A percentile compares a stretch with the other conserved stretches of the same genome.
Evolutionary conservation across 768 basidiomycete species (phyloP).

Genomic region (Boletus bicolor): DNA sequence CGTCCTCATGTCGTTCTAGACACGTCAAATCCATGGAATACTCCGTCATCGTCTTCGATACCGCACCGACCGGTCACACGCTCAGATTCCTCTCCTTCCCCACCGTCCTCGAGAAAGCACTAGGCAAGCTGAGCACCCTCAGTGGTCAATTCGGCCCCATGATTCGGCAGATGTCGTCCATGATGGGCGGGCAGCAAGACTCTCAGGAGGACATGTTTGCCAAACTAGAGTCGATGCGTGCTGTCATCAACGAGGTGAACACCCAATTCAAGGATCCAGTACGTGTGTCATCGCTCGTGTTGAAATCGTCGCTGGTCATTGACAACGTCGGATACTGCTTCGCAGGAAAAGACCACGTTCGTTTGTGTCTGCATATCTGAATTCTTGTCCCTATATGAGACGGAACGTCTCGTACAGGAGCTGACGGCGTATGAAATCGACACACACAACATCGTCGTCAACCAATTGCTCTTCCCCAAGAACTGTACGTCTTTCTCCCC

Average conservation of each 20-base stretch:
- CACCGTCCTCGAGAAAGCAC: conserved; percentile 92
- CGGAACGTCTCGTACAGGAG: conserved; percentile 96
- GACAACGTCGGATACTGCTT: neutral
- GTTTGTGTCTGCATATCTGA: conserved; percentile 99
- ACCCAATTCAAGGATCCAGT: conserved; percentile 99
- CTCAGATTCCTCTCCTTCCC: conserved; percentile 99
- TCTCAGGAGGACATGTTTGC: conserved; percentile 99
- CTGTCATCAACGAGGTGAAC: conserved; percentile 97
- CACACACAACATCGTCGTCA: conserved; percentile 98
- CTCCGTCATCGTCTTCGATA: conserved; percentile 99
- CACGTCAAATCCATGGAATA: conserved; percentile 99
- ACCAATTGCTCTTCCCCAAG: conserved; percentile 94
- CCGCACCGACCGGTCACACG: conserved; percentile 97
- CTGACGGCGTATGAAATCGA: conserved; percentile 93
- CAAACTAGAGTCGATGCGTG: conserved; percentile 95
- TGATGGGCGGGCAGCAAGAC: conserved; percentile 91
- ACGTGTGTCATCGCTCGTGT: conserved; percentile 28
- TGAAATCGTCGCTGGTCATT: neutral
- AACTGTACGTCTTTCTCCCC: conserved; percentile 53
- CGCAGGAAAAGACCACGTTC: conserved; percentile 95
- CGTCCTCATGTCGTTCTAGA: conserved; percentile 39
- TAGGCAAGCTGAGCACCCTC: conserved; percentile 91
- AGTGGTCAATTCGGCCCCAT: conserved; percentile 96
- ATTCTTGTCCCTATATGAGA: conserved; percentile 97
- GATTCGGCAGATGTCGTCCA: conserved; percentile 92